These are phyloP conservation scores for Scedosporium minutisporum DNA, from an alignment of 2,329 filamentous ascomycete genomes.

Conservation along the genomic window DNA sequence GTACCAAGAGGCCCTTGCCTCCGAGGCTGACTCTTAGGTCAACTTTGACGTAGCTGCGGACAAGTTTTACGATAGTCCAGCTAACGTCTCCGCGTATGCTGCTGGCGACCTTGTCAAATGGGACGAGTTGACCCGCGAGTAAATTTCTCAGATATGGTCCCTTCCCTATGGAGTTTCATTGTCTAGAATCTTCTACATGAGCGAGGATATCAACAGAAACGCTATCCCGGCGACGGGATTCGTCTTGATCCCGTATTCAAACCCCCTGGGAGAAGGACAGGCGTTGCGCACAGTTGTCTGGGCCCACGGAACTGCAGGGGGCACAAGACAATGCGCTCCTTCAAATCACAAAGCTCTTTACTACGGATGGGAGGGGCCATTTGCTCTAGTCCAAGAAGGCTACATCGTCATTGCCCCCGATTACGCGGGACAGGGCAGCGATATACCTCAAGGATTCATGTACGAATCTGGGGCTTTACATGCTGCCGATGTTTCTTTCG, in stretches of 20 bases:
- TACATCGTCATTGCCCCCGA: constrained; percentile 9
- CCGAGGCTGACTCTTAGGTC: constrained; percentile 7
- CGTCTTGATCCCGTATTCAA: constrained; percentile 9
- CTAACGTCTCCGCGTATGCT: constrained; percentile 8
- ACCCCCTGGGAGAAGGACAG: constrained; percentile 4
- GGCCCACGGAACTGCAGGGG: constrained; percentile 16
- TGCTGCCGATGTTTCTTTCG: constrained; percentile 12
- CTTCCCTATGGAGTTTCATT: constrained; percentile 10
- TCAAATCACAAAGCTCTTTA: constrained; percentile 14
- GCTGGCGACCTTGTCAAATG: constrained; percentile 12
- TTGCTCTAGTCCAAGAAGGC: constrained; percentile 10
- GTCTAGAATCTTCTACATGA: constrained; percentile 12
- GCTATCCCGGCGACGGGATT: constrained; percentile 11
- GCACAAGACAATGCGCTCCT: constrained; percentile 13
- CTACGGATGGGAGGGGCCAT: constrained; percentile 14
- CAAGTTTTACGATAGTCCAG: constrained; percentile 10
- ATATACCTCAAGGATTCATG: constrained; percentile 13
- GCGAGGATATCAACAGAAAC: constrained; percentile 11
- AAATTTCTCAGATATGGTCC: constrained; percentile 9
- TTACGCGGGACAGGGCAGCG: constrained; percentile 8
- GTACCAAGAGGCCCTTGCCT: constrained; percentile 2
- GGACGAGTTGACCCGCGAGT: constrained; percentile 9
- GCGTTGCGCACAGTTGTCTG: constrained; percentile 11
- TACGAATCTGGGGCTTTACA: constrained; percentile 13
- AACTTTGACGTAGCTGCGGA: constrained; percentile 6